Base-by-base conservation (phyloP, 2,329 filamentous ascomycete genomes). In the Hymenotorrendiella dingleyae region DNA sequence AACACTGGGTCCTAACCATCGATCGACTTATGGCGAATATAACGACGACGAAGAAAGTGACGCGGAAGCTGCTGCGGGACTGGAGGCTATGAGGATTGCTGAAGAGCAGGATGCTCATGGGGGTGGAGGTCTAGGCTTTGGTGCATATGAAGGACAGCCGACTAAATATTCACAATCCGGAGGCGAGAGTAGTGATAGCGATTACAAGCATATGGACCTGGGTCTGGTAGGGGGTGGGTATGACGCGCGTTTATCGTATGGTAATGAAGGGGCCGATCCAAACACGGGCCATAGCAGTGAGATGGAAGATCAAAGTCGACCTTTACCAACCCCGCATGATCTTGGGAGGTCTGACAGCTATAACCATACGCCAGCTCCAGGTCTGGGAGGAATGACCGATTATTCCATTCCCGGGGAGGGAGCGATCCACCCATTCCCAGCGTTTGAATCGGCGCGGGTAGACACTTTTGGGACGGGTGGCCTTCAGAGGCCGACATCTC, bases 401-500 rank as follows among this genome's bases (percentile, higher is more conserved):
- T 63, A 64, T 41, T 58, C 59, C 6, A 58, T 65, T 28, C 68
- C 68, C 1, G 69, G 73, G 32, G 70, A 72, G 42, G 70, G 77
- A 46, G 65, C 70, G 11, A 69, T 76, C 3, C 74, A 78, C 54
- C 74, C 77, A 4, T 82, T 82, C 20, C 69, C 68, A 29, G 60
- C 73, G 8, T 72, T 78, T 52, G 60, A 58, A 16, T 45, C 51
- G 24, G 54, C 58, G n/a, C 53, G 55, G 45, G 84, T 95, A 38
- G 91, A 97, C 63, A 89, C 87, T 35, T 85, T 80, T 37, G 90
- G 86, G 6, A 96, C 89, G n/a, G 93, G 91, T 29, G 93, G 93
- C 1, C 66, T 96, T 21, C 81, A 89, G 48, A 78, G 86, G 45
- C 89, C 90, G 2, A 79, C 73, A 37, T 72, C 71, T 6, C 76